Conservation (phyloP, 2,329 filamentous ascomycete species). For the Lecanicillium sp. region DNA sequence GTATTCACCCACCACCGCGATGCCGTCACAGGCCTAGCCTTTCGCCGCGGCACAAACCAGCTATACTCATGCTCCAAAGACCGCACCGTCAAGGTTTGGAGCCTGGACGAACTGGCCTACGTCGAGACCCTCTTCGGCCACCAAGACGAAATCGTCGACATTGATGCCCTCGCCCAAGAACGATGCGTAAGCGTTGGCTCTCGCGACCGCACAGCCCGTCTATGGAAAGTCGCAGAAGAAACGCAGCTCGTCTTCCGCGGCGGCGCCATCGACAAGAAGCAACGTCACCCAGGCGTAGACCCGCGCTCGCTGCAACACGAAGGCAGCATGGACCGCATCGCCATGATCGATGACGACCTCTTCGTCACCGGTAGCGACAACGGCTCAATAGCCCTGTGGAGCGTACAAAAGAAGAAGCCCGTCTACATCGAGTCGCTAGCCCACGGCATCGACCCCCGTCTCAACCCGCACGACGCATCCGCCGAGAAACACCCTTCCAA, state of each 20-base stretch:
- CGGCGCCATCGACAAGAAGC: conserved; percentile 55
- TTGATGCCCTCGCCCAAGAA: conserved; percentile 77
- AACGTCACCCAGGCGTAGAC: conserved; percentile 28
- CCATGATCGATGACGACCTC: conserved; percentile 77
- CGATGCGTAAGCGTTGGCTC: conserved; percentile 86
- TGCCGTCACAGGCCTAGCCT: conserved; percentile 74
- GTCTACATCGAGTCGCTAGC: conserved; percentile 71
- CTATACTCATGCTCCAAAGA: conserved; percentile 87
- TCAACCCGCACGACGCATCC: conserved; percentile 60
- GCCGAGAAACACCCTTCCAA: conserved; percentile 60
- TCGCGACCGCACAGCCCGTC: conserved; percentile 78
- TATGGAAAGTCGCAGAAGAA: conserved; percentile 97
- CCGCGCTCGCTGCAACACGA: conserved; percentile 54
- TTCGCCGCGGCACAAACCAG: conserved; percentile 82
- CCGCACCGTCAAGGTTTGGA: conserved; percentile 93
- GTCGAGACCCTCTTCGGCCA: conserved; percentile 95
- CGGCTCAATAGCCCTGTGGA: conserved; percentile 80
- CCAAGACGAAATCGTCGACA: conserved; percentile 79
- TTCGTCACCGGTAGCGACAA: conserved; percentile 95
- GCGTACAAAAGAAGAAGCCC: conserved; percentile 88
- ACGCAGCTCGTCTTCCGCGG: conserved; percentile 92
- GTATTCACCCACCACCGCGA: conserved; percentile 91
- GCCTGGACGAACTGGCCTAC: conserved; percentile 83
- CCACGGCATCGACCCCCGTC: conserved; percentile 72
- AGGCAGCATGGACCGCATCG: conserved; percentile 85